These are phyloP conservation scores for Macrolepiota fuliginosa DNA, from an alignment of 768 basidiomycete species.

Conservation along the genomic window DNA sequence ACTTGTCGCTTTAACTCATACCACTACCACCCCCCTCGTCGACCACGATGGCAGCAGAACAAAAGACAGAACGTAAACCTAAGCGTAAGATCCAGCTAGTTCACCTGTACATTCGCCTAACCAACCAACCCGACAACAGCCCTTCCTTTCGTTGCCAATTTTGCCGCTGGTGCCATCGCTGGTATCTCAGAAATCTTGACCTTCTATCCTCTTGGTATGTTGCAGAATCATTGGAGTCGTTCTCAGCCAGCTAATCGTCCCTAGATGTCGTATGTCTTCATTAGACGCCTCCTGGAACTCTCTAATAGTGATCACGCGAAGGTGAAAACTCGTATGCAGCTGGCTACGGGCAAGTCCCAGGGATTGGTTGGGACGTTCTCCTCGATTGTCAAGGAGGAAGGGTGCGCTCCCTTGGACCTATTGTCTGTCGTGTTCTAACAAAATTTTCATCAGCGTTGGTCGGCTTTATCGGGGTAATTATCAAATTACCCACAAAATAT, in stretches of 20 bases:
- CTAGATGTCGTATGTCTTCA: constrained; percentile 78
- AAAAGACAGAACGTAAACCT: constrained; percentile 25
- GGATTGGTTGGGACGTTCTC: constrained; percentile 83
- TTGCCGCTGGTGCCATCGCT: constrained; percentile 94
- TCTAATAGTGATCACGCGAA: constrained; percentile 25
- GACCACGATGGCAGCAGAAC: constrained; percentile 1
- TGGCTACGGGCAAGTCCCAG: constrained; percentile 79
- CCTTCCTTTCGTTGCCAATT: constrained; percentile 84
- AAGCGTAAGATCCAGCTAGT: constrained; percentile 22
- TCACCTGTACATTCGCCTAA: not conserved
- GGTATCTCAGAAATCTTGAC: constrained; percentile 83
- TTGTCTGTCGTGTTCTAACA: constrained; percentile 8
- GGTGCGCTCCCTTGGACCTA: constrained; percentile 46
- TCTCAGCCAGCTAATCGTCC: not conserved
- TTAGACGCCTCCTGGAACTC: not conserved
- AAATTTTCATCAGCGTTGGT: constrained; percentile 48
- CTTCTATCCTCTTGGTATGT: constrained; percentile 86
- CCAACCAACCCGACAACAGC: constrained; percentile 39
- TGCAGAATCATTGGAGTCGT: constrained; percentile 3
- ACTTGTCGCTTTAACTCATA: not conserved
- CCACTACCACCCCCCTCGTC: constrained; percentile 1
- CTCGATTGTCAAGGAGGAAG: constrained; percentile 86
- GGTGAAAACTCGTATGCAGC: constrained; percentile 99
- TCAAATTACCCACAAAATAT: constrained; percentile 1
- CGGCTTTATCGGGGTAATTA: constrained; percentile 81